Evolutionary conservation across 345 rosid species (phyloP).

Genomic region (Gossypium australe): DNA sequence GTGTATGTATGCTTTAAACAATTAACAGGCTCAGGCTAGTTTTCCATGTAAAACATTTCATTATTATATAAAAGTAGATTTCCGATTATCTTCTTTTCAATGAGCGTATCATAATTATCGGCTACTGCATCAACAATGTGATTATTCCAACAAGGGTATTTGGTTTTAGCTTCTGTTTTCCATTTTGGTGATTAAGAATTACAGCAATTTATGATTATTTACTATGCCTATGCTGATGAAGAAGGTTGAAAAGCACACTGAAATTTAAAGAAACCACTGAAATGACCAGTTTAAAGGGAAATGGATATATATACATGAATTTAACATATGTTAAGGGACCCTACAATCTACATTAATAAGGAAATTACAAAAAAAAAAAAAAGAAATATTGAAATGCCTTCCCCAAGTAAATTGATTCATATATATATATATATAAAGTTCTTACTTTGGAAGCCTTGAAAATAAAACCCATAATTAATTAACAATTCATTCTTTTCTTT

Average conservation of each 20-base stretch:
- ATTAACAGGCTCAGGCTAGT: neutral
- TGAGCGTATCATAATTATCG: neutral
- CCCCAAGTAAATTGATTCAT: slow-evolving; percentile 29
- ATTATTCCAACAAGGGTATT: neutral
- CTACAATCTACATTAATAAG: slow-evolving; percentile 13
- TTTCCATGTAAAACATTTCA: neutral
- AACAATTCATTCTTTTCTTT: slow-evolving; percentile 1
- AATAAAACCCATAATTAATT: neutral
- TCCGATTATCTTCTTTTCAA: neutral
- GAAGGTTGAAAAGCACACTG: neutral
- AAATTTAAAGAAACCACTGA: neutral
- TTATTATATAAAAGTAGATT: neutral
- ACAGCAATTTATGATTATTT: neutral
- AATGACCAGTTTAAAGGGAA: slow-evolving; percentile 12
- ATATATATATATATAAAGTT: slow-evolving; percentile 14
- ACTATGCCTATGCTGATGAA: neutral
- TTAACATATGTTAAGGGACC: slow-evolving; percentile 20
- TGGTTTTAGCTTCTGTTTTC: neutral
- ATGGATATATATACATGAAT: slow-evolving; percentile 19
- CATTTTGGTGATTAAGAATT: neutral
- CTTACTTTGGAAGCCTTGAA: slow-evolving; percentile 24
- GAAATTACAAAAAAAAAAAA: neutral
- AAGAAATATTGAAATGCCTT: slow-evolving; percentile 5
- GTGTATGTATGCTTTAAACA: neutral
- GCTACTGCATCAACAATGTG: neutral